A percentile compares a stretch with the other conserved stretches of the same genome.
Conservation (phyloP, 1,284 basidiomycete species). For the Ganoderma meredithae region DNA sequence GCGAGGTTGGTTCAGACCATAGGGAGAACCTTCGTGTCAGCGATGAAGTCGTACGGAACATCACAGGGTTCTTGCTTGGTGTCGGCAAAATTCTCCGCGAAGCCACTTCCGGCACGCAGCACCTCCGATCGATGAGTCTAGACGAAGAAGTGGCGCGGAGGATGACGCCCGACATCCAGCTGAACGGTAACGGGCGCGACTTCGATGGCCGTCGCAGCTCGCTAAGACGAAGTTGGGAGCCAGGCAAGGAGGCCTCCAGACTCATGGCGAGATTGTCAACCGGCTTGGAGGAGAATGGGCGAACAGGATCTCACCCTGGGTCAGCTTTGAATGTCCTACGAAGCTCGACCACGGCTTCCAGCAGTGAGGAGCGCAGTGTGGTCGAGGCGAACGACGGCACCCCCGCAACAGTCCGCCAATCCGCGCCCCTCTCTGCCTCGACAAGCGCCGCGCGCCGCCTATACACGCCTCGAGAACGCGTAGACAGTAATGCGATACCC, state of each 20-base stretch:
- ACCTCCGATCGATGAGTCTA: conserved; percentile 56
- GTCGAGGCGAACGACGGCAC: conserved; percentile 36
- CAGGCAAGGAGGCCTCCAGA: conserved; percentile 36
- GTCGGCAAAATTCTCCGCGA: conserved; percentile 75
- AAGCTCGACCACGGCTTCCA: conserved; percentile 34
- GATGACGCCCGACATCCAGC: conserved; percentile 35
- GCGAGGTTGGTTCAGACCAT: conserved; percentile 70
- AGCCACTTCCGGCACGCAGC: conserved; percentile 48
- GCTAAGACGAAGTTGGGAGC: conserved; percentile 63
- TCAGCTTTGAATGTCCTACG: conserved; percentile 38
- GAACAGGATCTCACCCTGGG: conserved; percentile 34
- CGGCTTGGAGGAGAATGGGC: conserved; percentile 35
- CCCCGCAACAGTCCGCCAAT: conserved; percentile 33
- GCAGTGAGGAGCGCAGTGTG: conserved; percentile 39
- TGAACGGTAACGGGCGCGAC: conserved; percentile 38
- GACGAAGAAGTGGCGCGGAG: conserved; percentile 50
- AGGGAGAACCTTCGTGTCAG: conserved; percentile 73
- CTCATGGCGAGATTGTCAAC: conserved; percentile 33
- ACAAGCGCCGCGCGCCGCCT: conserved; percentile 52
- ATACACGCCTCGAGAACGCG: conserved; percentile 60
- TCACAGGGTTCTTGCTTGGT: conserved; percentile 77
- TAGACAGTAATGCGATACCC: conserved; percentile 29
- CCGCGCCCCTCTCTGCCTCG: conserved; percentile 25
- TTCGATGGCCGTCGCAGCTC: conserved; percentile 59
- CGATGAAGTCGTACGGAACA: conserved; percentile 76